Evolutionary conservation across 1,284 basidiomycete genomes (phyloP), one percentile per base, ranked within the genome.

Genomic region (Puccinia sorghi): DNA sequence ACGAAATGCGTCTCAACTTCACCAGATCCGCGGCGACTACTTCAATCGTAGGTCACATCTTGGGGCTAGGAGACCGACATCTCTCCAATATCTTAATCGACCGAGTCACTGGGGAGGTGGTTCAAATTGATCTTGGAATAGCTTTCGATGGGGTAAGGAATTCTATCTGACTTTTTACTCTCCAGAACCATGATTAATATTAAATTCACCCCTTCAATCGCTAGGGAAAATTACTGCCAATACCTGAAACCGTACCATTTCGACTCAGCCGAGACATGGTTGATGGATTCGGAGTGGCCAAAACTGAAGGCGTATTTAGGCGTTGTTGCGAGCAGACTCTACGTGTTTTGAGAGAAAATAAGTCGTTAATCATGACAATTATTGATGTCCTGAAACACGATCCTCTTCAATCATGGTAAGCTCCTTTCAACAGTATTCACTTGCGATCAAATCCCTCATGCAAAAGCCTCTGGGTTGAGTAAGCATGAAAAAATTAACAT

Each of bases 351-450:
- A 89, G 95, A 9, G 90, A 92, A 67, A 89, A 90, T 9, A 92
- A 93, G 0, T 91, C 91, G 76, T 89, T 96, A 59, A 91, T 99
- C 83, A 89, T 96, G 87, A 98, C 95, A 1, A 91, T 99, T 0
- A 88, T 99, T 50, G 95, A 97, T 83, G 96, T 98, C 13, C 97
- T 98, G 89, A 94, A 93, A 84, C 90, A 97, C 83, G 96, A 99
- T 85, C 96, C 97, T 0, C 87, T 99, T 15, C 93, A 97, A 82
- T 91, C 90, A 27, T 99, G 96, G 96, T 90, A 79, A 76, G 88
- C 61, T 64, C 61, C 22, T 25, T 22, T 64, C 41, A 32, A 41
- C 6, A 41, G 20, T 27, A 3, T 25, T 54, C 9, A 46, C 57
- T 37, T 41, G 13, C 15, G 25, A 32, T 70, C 56, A 11, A 27